Evolutionary conservation across 2,329 filamentous ascomycete genomes (phyloP).

Genomic region (Neonectria ditissima): DNA sequence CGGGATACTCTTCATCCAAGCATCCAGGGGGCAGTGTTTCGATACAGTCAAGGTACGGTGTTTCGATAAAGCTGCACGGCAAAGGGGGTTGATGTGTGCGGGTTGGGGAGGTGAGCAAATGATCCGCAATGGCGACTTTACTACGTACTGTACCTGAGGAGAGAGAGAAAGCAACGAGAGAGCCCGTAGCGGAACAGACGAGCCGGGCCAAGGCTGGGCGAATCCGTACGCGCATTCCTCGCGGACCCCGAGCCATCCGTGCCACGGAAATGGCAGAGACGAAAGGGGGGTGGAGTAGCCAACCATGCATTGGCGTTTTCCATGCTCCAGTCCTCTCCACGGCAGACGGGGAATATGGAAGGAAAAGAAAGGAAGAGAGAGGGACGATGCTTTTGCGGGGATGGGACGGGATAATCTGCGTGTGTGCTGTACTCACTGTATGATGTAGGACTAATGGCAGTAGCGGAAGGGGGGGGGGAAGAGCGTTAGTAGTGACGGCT

Average conservation of each 20-base stretch:
- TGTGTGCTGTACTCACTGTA: not conserved
- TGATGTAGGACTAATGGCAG: not conserved
- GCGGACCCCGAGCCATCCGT: conserved; percentile 41
- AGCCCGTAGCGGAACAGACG: conserved; percentile 11
- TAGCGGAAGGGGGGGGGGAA: not conserved
- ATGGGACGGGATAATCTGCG: not conserved
- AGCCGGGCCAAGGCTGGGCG: conserved; percentile 24
- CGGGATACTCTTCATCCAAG: not conserved
- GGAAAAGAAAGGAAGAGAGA: conserved; percentile 4
- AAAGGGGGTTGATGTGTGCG: not conserved
- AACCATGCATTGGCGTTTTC: not conserved
- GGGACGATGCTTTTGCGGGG: conserved; percentile 7
- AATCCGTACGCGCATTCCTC: conserved; percentile 32
- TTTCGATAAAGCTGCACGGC: not conserved
- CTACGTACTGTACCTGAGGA: not conserved
- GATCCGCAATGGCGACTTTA: not conserved
- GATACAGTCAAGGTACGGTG: not conserved
- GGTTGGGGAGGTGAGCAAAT: not conserved
- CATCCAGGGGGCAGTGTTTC: not conserved
- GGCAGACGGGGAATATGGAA: not conserved
- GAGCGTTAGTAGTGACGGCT: too few relatives aligned
- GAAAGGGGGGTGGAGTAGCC: conserved; percentile 6
- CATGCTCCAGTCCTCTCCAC: not conserved
- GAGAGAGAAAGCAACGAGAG: not conserved
- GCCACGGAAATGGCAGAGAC: conserved; percentile 24